phyloP scores from a whole-genome alignment of 495 filamentous ascomycete species.

The Platismatia glauca region DNA sequence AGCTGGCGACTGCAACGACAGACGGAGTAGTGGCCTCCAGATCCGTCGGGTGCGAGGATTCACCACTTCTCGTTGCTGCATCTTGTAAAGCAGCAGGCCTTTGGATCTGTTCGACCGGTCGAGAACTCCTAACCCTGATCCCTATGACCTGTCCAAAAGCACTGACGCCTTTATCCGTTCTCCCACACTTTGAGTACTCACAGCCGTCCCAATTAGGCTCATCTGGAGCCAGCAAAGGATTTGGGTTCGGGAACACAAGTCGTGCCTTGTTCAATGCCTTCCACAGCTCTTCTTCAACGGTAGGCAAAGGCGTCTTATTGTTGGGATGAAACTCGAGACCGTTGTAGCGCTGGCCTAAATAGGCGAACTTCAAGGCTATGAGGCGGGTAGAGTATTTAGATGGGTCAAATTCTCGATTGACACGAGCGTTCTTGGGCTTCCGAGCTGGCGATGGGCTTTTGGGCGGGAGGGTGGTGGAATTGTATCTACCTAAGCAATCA shows the following conservation, averaged over 20 bases:
- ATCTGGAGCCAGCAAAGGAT: constrained; percentile 31
- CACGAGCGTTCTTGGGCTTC: constrained; percentile 12
- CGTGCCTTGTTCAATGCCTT: constrained; percentile 71
- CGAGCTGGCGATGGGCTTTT: constrained; percentile 12
- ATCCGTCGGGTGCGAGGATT: constrained; percentile 1
- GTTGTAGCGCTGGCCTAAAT: constrained; percentile 82
- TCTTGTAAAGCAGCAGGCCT: background rate
- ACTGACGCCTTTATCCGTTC: constrained; percentile 88
- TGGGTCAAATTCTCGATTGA: constrained; percentile 55
- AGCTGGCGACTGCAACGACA: background rate
- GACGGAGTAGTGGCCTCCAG: constrained; percentile 17
- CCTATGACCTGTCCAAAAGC: constrained; percentile 94
- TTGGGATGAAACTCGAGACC: constrained; percentile 75
- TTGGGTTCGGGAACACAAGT: constrained; percentile 64
- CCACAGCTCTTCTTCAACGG: constrained; percentile 88
- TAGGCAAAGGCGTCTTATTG: constrained; percentile 58
- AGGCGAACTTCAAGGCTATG: constrained; percentile 89
- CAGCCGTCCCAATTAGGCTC: constrained; percentile 64
- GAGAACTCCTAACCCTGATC: constrained; percentile 68
- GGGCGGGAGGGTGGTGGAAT: background rate
- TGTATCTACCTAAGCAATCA: constrained; percentile 20
- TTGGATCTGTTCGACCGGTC: constrained; percentile 37
- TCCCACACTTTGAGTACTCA: constrained; percentile 88
- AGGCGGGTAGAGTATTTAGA: constrained; percentile 72
- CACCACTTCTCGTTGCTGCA: background rate